A percentile compares a stretch with the other conserved stretches of the same genome.
Evolutionary conservation across 176 grass and related monocot genomes (phyloP).

Genomic region (Otatea glauca): DNA sequence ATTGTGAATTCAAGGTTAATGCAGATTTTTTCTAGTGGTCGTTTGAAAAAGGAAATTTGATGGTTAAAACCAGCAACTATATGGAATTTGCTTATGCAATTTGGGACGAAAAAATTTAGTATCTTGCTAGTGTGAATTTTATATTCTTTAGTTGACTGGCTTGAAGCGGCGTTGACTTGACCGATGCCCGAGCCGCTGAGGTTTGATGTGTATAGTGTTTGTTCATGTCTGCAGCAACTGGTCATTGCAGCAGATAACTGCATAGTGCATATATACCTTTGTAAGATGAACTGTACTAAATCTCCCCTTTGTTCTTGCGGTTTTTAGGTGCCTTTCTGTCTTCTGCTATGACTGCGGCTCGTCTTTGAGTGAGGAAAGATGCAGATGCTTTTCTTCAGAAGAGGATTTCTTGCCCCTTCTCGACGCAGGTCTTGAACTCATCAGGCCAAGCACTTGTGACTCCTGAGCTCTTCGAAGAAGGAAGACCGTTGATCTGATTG

Average conservation of each 20-base stretch:
- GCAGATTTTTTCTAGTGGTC: not conserved
- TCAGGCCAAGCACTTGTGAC: not conserved
- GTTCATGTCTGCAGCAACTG: too few relatives aligned
- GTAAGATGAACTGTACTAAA: not conserved
- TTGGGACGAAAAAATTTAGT: not conserved
- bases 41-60: not conserved
- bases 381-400: not conserved
- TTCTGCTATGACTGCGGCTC: conserved; percentile 46
- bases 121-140: not conserved
- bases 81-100: not conserved
- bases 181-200: too few relatives aligned
- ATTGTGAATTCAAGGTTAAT: not conserved
- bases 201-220: too few relatives aligned
- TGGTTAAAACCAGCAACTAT: not conserved
- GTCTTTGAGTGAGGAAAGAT: not conserved
- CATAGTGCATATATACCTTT: not conserved
- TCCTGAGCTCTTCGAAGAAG: not conserved
- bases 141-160: not conserved
- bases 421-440: not conserved
- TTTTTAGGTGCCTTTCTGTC: conserved; percentile 21
- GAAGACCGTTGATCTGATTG: not conserved
- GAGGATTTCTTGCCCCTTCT: not conserved
- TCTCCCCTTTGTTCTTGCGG: not conserved
- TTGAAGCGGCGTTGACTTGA: not conserved
- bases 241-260: too few relatives aligned